A percentile compares a stretch with the other conserved stretches of the same genome.
Conservation (phyloP, 306 rosid species). For the Canavalia ensiformis region DNA sequence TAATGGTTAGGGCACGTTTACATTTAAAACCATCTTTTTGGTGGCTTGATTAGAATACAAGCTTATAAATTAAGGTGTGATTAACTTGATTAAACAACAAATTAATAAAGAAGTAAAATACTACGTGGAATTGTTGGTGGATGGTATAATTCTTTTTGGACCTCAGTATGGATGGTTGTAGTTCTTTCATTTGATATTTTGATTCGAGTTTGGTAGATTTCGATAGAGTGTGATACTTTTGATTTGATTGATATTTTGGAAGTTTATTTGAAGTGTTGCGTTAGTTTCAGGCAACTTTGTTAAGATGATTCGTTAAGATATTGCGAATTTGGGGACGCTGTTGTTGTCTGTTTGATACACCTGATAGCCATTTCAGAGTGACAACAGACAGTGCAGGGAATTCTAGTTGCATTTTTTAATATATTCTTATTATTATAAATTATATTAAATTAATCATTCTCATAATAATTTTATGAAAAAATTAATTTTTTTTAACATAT, state of each 20-base stretch:
- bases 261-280: not conserved
- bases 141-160: not conserved
- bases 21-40: not conserved
- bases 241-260: too few species aligned
- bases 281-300: constrained; percentile 1
- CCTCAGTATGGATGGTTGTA: not conserved
- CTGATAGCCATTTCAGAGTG: not conserved
- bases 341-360: not conserved
- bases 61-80: not conserved
- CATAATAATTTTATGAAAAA: too few species aligned
- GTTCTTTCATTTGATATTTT: not conserved
- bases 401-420: not conserved
- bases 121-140: not conserved
- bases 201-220: not conserved
- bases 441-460: not conserved
- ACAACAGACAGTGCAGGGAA: not conserved
- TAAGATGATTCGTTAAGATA: constrained; percentile 2
- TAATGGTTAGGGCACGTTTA: not conserved
- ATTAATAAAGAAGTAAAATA: not conserved
- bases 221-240: not conserved
- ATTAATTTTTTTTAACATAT: too few species aligned
- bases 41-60: not conserved
- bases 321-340: not conserved
- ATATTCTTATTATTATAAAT: not conserved
- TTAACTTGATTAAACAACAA: not conserved